phyloP scores from a whole-genome alignment of 768 basidiomycete species.

The Termitomyces sp. region DNA sequence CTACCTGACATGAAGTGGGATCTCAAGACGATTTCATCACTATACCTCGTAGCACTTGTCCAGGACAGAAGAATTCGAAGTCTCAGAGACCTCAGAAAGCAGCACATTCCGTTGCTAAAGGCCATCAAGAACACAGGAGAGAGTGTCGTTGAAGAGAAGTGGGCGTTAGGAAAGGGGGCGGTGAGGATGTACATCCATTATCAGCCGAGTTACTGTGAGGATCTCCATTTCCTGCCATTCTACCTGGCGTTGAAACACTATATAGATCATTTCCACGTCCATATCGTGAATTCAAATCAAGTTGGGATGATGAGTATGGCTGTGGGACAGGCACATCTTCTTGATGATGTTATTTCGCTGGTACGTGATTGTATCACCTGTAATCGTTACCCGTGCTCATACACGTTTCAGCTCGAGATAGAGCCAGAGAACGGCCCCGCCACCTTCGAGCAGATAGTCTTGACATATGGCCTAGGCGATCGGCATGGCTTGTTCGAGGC shows the following conservation, averaged over 20 bases:
- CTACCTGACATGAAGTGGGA: constrained; percentile 99
- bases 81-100: constrained; percentile 65
- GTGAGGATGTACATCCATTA: constrained; percentile 89
- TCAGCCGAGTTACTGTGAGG: constrained; percentile 82
- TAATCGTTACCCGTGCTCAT: background rate
- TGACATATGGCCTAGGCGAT: constrained; percentile 81
- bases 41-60: constrained; percentile 83
- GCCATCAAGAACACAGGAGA: constrained; percentile 55
- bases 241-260: background rate
- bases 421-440: constrained; percentile 46
- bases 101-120: constrained; percentile 63
- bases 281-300: constrained; percentile 78
- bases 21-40: constrained; percentile 56
- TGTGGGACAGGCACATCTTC: constrained; percentile 87
- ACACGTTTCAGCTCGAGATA: constrained; percentile 40
- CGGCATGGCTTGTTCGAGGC: constrained; percentile 64
- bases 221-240: background rate
- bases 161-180: constrained; percentile 56
- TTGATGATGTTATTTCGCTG: constrained; percentile 88
- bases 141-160: constrained; percentile 50
- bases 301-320: constrained; percentile 63
- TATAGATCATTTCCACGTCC: constrained; percentile 90
- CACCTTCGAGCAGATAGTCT: constrained; percentile 63
- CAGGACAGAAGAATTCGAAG: constrained; percentile 57
- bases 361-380: constrained; percentile 32